These are phyloP conservation scores for Ampelocalamus luodianensis DNA, from an alignment of 176 grass and related monocot species.

Conservation along the genomic window DNA sequence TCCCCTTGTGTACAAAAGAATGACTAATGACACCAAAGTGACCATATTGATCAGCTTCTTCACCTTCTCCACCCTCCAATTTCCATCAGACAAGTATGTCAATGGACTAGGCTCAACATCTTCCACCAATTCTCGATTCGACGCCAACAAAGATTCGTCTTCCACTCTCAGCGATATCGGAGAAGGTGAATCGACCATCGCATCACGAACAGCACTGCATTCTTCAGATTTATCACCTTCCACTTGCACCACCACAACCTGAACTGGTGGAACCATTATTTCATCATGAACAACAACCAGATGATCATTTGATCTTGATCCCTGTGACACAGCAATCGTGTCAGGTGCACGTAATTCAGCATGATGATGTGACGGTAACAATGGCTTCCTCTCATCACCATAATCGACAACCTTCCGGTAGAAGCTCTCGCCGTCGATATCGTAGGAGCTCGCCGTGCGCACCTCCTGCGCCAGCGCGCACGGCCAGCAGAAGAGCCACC, in stretches of 20 bases:
- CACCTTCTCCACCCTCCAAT: conserved; percentile 41
- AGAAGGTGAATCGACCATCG: not conserved
- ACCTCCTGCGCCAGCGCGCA: conserved; percentile 84
- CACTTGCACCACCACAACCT: conserved; percentile 12
- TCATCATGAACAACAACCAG: conserved; percentile 23
- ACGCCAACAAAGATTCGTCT: not conserved
- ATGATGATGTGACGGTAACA: not conserved
- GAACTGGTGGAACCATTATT: conserved; percentile 38
- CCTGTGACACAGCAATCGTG: not conserved
- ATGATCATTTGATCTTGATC: conserved; percentile 1
- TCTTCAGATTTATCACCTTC: not conserved
- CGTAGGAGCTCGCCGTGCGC: conserved; percentile 64
- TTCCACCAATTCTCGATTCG: not conserved
- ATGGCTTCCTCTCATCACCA: not conserved
- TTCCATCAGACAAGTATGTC: not conserved
- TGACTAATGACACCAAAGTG: conserved; percentile 38
- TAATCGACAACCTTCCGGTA: conserved; percentile 33
- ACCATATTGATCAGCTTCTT: conserved; percentile 46
- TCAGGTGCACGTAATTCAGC: not conserved
- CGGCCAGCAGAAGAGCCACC: conserved; percentile 83
- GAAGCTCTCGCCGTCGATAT: conserved; percentile 60
- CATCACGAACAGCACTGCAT: not conserved
- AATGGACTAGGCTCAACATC: not conserved
- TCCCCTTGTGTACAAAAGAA: conserved; percentile 47
- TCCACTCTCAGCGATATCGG: not conserved